Base-by-base conservation (phyloP, 23 red algal species). In the Gracilaria domingensis region DNA sequence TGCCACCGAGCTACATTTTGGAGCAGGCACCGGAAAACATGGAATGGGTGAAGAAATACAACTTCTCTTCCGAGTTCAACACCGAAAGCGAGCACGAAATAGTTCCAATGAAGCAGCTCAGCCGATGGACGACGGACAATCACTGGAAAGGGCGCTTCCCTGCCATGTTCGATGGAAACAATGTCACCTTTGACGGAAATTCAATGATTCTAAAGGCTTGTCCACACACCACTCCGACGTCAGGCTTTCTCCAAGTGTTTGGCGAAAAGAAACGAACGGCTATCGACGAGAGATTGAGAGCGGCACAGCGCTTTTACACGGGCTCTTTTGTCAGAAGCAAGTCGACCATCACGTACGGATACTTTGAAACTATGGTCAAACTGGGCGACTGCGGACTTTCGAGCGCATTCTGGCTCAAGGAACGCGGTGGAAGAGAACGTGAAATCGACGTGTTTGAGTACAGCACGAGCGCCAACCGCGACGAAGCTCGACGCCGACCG, bases 391-490 rank as follows among this genome's bases (percentile, higher is more conserved):
- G 18, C 6, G 34, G 34, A 53, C 26, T 80, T 6, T 45, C 75
- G 18, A 53, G 75, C 75, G 75, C 75, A 29, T 80, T 80, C 39
- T 80, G 75, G 75, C 75, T 80, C n/a, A 80, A 80, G 51, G 75
- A 80, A 49, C 30, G 17, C 21, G 36, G 75, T 17, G 75, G 75
- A 25, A 42, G 25, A 51, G 39, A 80, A 54, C 42, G 75, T 32
- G 75, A 80, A 49, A 80, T 80, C 13, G 75, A 80, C 50, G 75
- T 80, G 16, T 80, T 80, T 18, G 75, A 80, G 39, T 80, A 48
- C 16, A 48, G 34, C 16, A 49, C 75, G 17, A 29, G 36, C 13
- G 23, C 25, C 7, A 47, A 80, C 7, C 42, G 4, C 11, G 29
- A 80, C 42, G 34, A 16, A 20, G 18, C 18, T 8, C 42, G 26